These are phyloP conservation scores for Vitis hybrid DNA, from an alignment of 177 flowering plant species.

Conservation along the genomic window DNA sequence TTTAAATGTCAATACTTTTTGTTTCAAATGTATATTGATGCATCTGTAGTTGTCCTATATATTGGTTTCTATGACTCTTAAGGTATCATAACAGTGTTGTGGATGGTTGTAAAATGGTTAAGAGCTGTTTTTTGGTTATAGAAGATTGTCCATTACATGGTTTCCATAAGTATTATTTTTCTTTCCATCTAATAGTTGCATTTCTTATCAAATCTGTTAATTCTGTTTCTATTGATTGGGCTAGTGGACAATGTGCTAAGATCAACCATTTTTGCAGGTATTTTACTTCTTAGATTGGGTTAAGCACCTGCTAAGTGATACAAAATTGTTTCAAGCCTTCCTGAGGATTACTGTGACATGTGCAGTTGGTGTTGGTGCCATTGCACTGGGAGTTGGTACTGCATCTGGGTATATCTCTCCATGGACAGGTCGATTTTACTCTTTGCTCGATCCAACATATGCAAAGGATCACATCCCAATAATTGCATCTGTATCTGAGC, in stretches of 20 bases:
- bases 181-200: no score
- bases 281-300: conserved; percentile 94
- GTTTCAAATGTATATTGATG: no score
- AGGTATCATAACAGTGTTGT: no score
- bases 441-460: conserved; percentile 95
- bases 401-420: conserved; percentile 98
- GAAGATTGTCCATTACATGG: no score
- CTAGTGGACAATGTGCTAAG: background rate
- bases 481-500: conserved; percentile 98
- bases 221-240: background rate
- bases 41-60: no score
- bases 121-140: no score
- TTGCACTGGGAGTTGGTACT: conserved; percentile 89
- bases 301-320: conserved; percentile 71
- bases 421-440: conserved; percentile 98
- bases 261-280: conserved; percentile 42
- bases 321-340: conserved; percentile 79
- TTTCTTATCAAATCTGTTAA: no score
- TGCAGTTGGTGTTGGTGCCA: conserved; percentile 67
- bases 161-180: no score
- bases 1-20: no score
- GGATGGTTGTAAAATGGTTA: no score
- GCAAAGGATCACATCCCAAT: conserved; percentile 99
- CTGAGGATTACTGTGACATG: conserved; percentile 80
- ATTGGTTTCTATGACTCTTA: no score